phyloP scores from a whole-genome alignment of 306 rosid genomes.

The Fragaria iinumae region DNA sequence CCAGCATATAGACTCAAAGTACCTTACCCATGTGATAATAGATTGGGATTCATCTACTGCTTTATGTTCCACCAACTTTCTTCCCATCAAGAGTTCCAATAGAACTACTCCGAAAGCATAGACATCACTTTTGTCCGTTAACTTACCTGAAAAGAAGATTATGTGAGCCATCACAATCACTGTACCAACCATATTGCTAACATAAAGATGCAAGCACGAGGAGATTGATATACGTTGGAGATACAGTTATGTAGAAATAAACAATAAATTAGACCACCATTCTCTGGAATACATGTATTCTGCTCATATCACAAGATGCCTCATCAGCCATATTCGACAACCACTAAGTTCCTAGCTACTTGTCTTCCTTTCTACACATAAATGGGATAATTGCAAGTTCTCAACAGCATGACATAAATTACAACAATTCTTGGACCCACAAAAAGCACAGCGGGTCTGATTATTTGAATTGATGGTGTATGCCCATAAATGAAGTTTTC shows the following conservation, averaged over 20 bases:
- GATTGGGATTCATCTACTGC: constrained; percentile 58
- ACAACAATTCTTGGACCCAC: not conserved
- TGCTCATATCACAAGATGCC: constrained; percentile 2
- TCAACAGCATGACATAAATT: not conserved
- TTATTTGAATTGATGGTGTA: not conserved
- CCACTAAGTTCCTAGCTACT: not conserved
- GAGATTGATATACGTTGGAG: not conserved
- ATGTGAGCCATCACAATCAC: not conserved
- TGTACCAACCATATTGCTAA: not conserved
- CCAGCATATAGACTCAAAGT: constrained; percentile 6
- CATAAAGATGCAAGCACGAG: not conserved
- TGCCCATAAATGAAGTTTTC: not conserved
- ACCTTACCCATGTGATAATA: constrained; percentile 74
- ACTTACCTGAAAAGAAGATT: constrained; percentile 52
- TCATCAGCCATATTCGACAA: not conserved
- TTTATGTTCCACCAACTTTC: constrained; percentile 61
- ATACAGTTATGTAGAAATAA: not conserved
- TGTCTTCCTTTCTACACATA: not conserved
- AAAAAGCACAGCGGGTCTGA: not conserved
- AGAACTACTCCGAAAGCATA: constrained; percentile 92
- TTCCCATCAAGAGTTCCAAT: constrained; percentile 77
- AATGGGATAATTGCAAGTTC: not conserved
- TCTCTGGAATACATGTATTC: not conserved
- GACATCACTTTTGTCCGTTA: constrained; percentile 89
- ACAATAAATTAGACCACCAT: not conserved